These are phyloP conservation scores for Pleurotus eryngii DNA, from an alignment of 768 basidiomycete species.

Conservation along the genomic window DNA sequence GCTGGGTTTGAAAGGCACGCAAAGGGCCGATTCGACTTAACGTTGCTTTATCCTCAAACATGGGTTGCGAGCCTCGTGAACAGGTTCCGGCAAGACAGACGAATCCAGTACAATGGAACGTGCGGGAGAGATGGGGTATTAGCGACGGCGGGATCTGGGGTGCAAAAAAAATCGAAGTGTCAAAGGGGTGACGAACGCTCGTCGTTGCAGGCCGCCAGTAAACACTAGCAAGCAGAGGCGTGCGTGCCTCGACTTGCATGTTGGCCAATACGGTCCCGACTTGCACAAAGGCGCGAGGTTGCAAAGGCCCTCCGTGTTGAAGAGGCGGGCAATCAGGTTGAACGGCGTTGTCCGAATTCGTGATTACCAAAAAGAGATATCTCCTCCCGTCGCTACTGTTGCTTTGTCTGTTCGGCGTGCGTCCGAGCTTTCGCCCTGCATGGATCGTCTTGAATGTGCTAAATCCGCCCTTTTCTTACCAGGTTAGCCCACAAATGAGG, in stretches of 20 bases:
- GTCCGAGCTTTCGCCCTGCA: conserved; percentile 6
- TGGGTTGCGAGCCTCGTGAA: conserved; percentile 7
- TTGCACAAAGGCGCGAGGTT: too few relatives aligned
- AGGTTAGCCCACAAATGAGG: conserved; percentile 1
- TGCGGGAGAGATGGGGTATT: not conserved
- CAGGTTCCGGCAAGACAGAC: not conserved
- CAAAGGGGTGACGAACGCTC: not conserved
- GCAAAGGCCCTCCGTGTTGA: too few relatives aligned
- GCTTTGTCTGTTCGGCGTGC: conserved; percentile 5
- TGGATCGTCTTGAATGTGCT: not conserved
- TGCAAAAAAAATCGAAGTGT: not conserved
- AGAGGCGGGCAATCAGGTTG: not conserved
- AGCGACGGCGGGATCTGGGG: not conserved
- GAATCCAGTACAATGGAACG: conserved; percentile 4
- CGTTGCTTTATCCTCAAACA: not conserved
- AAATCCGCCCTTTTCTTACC: conserved; percentile 4
- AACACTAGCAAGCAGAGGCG: not conserved
- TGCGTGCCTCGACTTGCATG: not conserved
- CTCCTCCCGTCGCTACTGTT: conserved; percentile 1
- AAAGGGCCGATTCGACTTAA: not conserved
- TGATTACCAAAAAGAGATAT: not conserved
- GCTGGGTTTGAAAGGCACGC: conserved; percentile 2
- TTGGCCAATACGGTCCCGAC: too few relatives aligned
- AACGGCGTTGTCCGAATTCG: not conserved
- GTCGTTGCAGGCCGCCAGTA: not conserved